These are phyloP conservation scores for Oryza australiensis DNA, from an alignment of 176 grass and related monocot genomes.

Conservation along the genomic window DNA sequence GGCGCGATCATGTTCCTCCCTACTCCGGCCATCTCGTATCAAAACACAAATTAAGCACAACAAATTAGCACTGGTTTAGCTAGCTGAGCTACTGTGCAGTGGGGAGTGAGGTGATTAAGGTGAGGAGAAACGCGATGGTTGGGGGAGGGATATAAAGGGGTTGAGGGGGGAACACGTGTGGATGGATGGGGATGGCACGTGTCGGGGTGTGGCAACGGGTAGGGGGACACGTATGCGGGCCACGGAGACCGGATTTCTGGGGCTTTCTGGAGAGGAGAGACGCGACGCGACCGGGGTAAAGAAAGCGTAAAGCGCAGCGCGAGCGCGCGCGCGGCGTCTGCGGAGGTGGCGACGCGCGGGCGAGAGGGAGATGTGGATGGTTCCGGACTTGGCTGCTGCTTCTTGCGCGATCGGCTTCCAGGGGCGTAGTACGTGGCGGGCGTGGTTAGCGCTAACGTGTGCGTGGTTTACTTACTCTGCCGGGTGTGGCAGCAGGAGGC, in stretches of 20 bases:
- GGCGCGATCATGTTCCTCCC: slow-evolving; percentile 52
- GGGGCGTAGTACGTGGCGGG: too few species aligned
- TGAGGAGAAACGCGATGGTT: not conserved
- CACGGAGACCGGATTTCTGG: not conserved
- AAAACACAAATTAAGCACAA: too few species aligned
- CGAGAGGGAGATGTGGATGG: too few species aligned
- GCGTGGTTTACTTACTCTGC: not conserved
- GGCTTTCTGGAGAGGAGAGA: not conserved
- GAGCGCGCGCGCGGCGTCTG: too few species aligned
- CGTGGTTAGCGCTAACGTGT: not conserved
- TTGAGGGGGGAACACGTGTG: not conserved
- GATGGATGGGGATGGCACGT: too few species aligned
- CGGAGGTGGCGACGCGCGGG: not conserved
- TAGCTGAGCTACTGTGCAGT: not conserved
- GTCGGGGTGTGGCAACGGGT: not conserved
- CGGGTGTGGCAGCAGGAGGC: not conserved
- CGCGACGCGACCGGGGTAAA: too few species aligned
- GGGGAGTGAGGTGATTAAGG: too few species aligned
- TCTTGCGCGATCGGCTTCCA: too few species aligned
- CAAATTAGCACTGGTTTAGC: not conserved
- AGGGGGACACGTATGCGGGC: not conserved
- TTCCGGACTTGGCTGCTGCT: too few species aligned
- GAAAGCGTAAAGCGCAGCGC: not conserved
- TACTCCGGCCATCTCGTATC: slow-evolving; percentile 14
- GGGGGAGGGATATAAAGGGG: not conserved